Percentiles rank a stretch among this genome's conserved stretches.
These are phyloP conservation scores for Spathaspora arborariae DNA, from an alignment of 805 yeast species.

Conservation along the genomic window DNA sequence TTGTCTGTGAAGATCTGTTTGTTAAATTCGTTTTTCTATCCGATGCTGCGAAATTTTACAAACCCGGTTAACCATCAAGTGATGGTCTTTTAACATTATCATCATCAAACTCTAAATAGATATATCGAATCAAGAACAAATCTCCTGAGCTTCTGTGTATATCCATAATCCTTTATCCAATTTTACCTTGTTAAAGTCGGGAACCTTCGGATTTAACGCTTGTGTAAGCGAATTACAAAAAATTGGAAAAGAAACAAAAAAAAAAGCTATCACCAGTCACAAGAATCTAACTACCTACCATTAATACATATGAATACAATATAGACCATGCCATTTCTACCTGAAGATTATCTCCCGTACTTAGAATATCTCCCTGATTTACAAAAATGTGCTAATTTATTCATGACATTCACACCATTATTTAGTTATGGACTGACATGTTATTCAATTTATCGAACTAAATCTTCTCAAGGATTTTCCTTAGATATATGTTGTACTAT, in stretches of 20 bases:
- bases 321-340: slow-evolving; percentile 3
- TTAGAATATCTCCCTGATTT: slow-evolving; percentile 11
- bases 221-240: too few relatives aligned
- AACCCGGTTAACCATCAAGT: too few relatives aligned
- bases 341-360: slow-evolving; percentile 9
- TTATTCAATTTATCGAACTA: slow-evolving; percentile 55
- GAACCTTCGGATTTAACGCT: too few relatives aligned
- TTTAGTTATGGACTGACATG: slow-evolving; percentile 86
- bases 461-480: slow-evolving; percentile 77
- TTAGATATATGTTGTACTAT: slow-evolving; percentile 92
- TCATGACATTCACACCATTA: slow-evolving; percentile 78
- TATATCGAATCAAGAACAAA: too few relatives aligned
- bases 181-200: too few relatives aligned
- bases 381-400: slow-evolving; percentile 55
- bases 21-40: too few relatives aligned
- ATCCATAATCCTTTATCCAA: too few relatives aligned
- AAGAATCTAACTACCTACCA: not conserved
- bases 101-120: too few relatives aligned
- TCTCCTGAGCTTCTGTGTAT: too few relatives aligned
- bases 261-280: not conserved
- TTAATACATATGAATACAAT: not conserved
- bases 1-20: too few relatives aligned
- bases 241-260: not conserved
- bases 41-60: too few relatives aligned
- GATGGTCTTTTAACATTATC: too few relatives aligned